Evolutionary conservation across 192 early-diverging fungal genomes (phyloP), one percentile per base, ranked within the genome.

Genomic region (Entomortierella beljakovae): DNA sequence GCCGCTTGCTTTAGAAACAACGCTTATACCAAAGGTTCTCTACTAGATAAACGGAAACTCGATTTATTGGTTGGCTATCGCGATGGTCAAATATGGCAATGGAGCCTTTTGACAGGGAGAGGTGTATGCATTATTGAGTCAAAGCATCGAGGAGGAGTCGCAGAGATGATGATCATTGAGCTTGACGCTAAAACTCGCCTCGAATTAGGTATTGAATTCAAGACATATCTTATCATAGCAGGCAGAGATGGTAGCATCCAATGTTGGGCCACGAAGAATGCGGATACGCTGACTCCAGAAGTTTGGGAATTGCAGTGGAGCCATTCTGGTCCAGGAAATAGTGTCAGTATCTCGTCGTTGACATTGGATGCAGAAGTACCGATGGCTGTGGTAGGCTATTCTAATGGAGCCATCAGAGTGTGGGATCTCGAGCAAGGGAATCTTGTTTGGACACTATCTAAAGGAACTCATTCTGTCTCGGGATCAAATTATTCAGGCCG

Each of bases 351-450:
- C 37, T 64, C 66, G 1, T 55, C 70, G 18, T 31, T 79, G 22
- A 59, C 66, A 6, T 16, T 52, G 18, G 48, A 79, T 38, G 31
- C 38, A 26, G 75, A 79, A 23, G 75, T 79, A 6, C 75, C 75
- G 10, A 79, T 79, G 75, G 53, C 70, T 6, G 56, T 68, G 3
- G 48, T 35, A 5, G 75, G 75, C n/a, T 79, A 79, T 31, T 65
- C 68, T 18, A 79, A 61, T 53, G 75, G 75, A 23, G 66, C 75
- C 4, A 70, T 79, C 49, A 68, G 64, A 34, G 32, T 79, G 8
- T 79, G 75, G 75, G 75, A 79, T 58, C 32, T 79, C 8, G 67
- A 79, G 37, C 61, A 70, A 15, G 75, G 75, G 10, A 79, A 70
- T 50, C 62, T 70, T 1, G 42, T 79, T 22, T 79, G 75, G 75